Base-by-base conservation (phyloP, 129 eudicot species). In the Silybum marianum region DNA sequence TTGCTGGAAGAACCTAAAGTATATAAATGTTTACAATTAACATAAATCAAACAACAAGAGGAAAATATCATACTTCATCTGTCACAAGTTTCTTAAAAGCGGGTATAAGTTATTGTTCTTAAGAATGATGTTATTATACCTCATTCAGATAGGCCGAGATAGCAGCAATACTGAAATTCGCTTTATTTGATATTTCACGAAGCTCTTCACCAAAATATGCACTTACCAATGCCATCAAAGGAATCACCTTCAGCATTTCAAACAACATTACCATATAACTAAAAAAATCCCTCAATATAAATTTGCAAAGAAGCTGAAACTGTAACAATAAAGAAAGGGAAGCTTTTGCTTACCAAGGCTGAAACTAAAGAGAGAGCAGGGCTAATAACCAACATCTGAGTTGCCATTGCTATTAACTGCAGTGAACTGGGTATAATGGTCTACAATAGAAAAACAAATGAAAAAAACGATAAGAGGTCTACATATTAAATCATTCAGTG, bases 121-220 rank as follows among this genome's bases (percentile, higher is more conserved):
- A 51, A 51, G 62, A 51, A 51, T 51, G 62, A 32, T 32, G 36
- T 2, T 32, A 32, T 28, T 28, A 28, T 82, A 95, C 99, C 97
- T 95, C 99, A 79, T 95, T 95, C 77, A 95, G 85, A 87, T 95
- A 93, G 38, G 95, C 90, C 8, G 99, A 91, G 30, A 95, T 82
- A 74, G 92, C 89, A 75, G 99, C 97, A 76, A 83, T 73, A 69
- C 95, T 89, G 81, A 91, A 83, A 84, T 88, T 85, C 24, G 98
- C 99, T 86, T 83, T 73, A 68, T 89, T 91, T 69, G 98, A 95
- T 82, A 91, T 74, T 71, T 75, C 76, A 19, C 87, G 99, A 85
- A 95, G 97, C 86, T 86, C 90, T 87, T 90, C 90, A 74, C 98
- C 99, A 42, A 95, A 91, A 80, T 85, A 86, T 30, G 89, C 88